Evolutionary conservation across 2,329 filamentous ascomycete genomes (phyloP), one percentile per base, ranked within the genome.

Genomic region (Oidium heveae): DNA sequence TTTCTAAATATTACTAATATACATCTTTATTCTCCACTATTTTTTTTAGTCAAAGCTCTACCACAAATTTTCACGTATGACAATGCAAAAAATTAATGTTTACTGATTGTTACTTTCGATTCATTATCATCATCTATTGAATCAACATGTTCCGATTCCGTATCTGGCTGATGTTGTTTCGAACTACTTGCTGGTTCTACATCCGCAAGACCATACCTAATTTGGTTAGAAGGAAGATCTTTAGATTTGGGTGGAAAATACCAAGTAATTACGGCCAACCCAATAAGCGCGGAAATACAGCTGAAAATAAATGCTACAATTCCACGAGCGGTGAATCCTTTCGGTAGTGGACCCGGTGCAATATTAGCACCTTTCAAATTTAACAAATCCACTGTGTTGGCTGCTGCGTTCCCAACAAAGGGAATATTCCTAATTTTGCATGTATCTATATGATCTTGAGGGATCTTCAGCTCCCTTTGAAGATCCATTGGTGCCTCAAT

Each of bases 351-450:
- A 0, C 56, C 55, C 0, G 60, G 61, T 28, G 61, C 56, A 33
- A 44, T 50, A 53, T 56, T 62, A 1, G 57, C 68, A 74, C 80
- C 81, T 0, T 64, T 67, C 1, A 86, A 68, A 58, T 91, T 75
- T 0, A 84, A 67, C 9, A 77, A 68, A 59, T 89, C 67, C 0
- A 67, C 64, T 0, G 75, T 79, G 62, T 87, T 86, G 0, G 73
- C 86, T 0, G 84, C 86, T 0, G 85, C 86, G 61, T 91, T 91
- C 4, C 86, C 86, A 2, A 63, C 61, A 0, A 68, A 74, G 0
- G 76, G 71, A 0, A 77, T 66, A 7, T 69, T 67, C 0, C 64
- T 69, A 0, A 70, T 73, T 5, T 68, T 67, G 63, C 84, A 89
- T 3, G 68, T 74, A 7, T 75, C 74, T 44, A 72, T 65, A 57